Base-by-base conservation (phyloP, 2,329 filamentous ascomycete genomes). In the Penicillium thymicola region DNA sequence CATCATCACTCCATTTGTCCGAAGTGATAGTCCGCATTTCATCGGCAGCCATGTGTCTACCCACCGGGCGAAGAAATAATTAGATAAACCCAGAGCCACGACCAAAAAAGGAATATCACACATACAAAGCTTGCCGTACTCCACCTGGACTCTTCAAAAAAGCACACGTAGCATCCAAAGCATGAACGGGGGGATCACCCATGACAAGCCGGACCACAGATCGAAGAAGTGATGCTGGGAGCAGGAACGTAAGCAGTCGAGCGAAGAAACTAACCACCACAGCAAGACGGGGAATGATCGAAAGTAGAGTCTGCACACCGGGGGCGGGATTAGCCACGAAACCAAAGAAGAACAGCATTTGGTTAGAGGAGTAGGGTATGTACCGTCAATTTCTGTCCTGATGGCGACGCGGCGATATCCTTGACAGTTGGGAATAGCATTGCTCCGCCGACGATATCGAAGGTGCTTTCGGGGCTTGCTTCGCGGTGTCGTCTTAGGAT, bases 351-450 rank as follows among this genome's bases (percentile, higher is more conserved):
- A 36, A 25, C 18, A 13, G n/a, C 5, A 32, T 44, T 11, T 18
- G 16, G 21, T 8, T 13, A 50, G 18, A n/a, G 5, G 5, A 11
- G 8, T 27, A 10, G 14, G 7, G 38, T 36, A 75, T 72, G 38
- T 51, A 76, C 74, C 48, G 69, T 73, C 44, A 86, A 72, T 46
- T 80, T 81, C 54, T 73, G 73, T 1, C 89, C 89, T 28, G 78
- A 84, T 0, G 82, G 79, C 1, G 86, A 89, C 54, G 76, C 72
- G 10, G 85, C 84, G 59, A 92, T 86, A 72, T 90, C 83, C n/a
- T 86, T 81, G 37, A 92, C 81, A 1, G 89, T 90, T 1, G 89
- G 88, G 69, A 91, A 91, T 18, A 92, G 79, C 54, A 92, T 77
- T 41, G 91, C 78, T 1, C 81, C 88, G 0, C 76, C 75, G 30